These are phyloP conservation scores for Neurospora crassa DNA, from an alignment of 2,329 filamentous ascomycete species.

Conservation along the genomic window DNA sequence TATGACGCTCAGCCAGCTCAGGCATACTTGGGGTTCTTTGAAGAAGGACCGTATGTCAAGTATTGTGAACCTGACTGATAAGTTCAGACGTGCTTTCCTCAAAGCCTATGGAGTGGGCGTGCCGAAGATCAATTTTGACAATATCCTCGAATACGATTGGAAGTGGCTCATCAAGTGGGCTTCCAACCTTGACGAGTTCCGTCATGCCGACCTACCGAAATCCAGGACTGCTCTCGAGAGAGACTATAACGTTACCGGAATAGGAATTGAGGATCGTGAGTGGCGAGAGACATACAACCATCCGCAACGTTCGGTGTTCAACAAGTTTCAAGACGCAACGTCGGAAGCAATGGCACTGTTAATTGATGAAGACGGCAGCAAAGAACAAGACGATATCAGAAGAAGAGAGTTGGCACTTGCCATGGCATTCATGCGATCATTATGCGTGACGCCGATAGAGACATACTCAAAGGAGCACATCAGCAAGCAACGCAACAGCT, in stretches of 20 bases:
- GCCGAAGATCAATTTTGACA: constrained; percentile 51
- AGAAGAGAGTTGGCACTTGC: constrained; percentile 29
- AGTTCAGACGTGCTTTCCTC: constrained; percentile 58
- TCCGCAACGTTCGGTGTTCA: constrained; percentile 42
- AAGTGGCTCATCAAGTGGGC: constrained; percentile 56
- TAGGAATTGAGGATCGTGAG: constrained; percentile 25
- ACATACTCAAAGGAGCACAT: constrained; percentile 40
- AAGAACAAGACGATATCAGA: not conserved
- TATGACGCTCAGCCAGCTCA: constrained; percentile 39
- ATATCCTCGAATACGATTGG: constrained; percentile 61
- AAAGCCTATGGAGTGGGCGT: constrained; percentile 55
- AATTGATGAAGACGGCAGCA: constrained; percentile 19
- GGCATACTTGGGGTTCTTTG: constrained; percentile 45
- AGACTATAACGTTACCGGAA: constrained; percentile 29
- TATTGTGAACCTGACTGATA: constrained; percentile 46
- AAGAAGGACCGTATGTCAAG: constrained; percentile 41
- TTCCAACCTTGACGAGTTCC: constrained; percentile 34
- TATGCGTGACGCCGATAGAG: constrained; percentile 43
- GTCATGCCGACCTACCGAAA: constrained; percentile 38
- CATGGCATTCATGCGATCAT: constrained; percentile 50
- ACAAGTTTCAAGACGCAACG: constrained; percentile 45
- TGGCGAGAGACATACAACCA: constrained; percentile 52
- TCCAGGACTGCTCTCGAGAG: constrained; percentile 35
- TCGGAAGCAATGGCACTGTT: constrained; percentile 35
- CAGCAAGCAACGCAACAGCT: constrained; percentile 39